Evolutionary conservation across 257 asterid species (phyloP), one percentile per base, ranked within the genome.

Genomic region (Cruciata laevipes): DNA sequence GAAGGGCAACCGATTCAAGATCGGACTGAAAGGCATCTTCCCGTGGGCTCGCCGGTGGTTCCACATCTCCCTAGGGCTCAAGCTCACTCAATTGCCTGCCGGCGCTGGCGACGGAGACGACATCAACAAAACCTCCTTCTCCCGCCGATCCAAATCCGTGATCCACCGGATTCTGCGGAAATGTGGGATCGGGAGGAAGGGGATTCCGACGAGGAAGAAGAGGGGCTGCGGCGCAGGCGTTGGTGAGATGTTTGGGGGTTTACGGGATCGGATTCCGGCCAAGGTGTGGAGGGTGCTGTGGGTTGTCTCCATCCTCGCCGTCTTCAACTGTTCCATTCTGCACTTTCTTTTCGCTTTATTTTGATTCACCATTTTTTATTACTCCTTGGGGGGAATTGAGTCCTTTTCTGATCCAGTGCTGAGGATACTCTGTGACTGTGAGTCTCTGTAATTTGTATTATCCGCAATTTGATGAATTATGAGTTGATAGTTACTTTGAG

Each of bases 11-110:
- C 30, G n/a, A 6, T 69, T 75, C 17, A 51, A 80, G 69, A 69
- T 85, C 76, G 74, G 74, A 18, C 32, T 83, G 23, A 80, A 58
- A 57, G 67, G 65, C 27, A 70, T 84, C 42, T 58, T 76, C 25
- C 82, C 83, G 11, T 40, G 18, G 10, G 73, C 33, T 6, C 60
- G 21, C n/a, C 35, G 51, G 38, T 35, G 33, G 1, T 62, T 55
- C 59, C 42, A 18, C 17, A 51, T 62, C 37, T 71, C 75, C 16
- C n/a, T 63, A 64, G 47, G 71, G 25, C 51, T 53, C 73, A 75
- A 69, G 63, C 63, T 69, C 40, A 25, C 64, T 61, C 56, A 81
- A 51, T 1, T 58, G 37, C 70, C 82, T 67, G 66, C 80, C 56
- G 55, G 11, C 55, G 53, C 7, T 20, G 57, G 66, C 56, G 53